These are phyloP conservation scores for Tolypocladium paradoxum DNA, from an alignment of 2,329 filamentous ascomycete genomes.

Conservation along the genomic window DNA sequence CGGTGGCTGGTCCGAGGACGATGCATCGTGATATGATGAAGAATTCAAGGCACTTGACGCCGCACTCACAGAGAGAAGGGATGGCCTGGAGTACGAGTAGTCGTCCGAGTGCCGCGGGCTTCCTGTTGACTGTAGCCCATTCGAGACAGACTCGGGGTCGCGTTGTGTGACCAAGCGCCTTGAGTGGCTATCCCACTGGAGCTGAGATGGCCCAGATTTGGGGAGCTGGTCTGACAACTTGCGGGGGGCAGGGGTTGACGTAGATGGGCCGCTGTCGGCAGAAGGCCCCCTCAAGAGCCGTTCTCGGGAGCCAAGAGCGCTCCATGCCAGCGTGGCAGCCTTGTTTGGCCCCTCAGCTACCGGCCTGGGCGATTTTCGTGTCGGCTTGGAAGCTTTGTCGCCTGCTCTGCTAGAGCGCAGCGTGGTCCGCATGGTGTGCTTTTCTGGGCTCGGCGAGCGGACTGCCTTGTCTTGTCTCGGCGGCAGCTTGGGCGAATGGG, in stretches of 20 bases:
- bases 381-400: conserved; percentile 29
- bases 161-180: conserved; percentile 35
- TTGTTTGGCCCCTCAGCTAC: conserved; percentile 46
- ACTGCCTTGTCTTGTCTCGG: conserved; percentile 25
- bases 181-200: conserved; percentile 45
- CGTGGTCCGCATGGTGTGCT: conserved; percentile 51
- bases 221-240: conserved; percentile 20
- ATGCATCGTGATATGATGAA: conserved; percentile 13
- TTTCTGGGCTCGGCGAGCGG: conserved; percentile 48
- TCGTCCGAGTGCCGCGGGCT: conserved; percentile 29
- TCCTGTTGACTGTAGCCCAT: conserved; percentile 17
- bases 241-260: conserved; percentile 10
- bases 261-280: conserved; percentile 11
- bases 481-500: conserved; percentile 21
- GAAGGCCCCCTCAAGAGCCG: conserved; percentile 15
- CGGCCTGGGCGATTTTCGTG: conserved; percentile 29
- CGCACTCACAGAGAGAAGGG: conserved; percentile 42
- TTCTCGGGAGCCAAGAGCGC: conserved; percentile 30
- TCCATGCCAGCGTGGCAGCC: conserved; percentile 55
- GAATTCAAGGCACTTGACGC: conserved; percentile 43
- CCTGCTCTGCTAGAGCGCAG: conserved; percentile 37
- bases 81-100: conserved; percentile 24
- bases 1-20: conserved; percentile 8
- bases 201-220: conserved; percentile 19
- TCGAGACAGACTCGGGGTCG: conserved; percentile 16